A percentile compares a stretch with the other conserved stretches of the same genome.
Evolutionary conservation across 2,329 filamentous ascomycete genomes (phyloP).

Genomic region (Chrysoporthe austroafricana): DNA sequence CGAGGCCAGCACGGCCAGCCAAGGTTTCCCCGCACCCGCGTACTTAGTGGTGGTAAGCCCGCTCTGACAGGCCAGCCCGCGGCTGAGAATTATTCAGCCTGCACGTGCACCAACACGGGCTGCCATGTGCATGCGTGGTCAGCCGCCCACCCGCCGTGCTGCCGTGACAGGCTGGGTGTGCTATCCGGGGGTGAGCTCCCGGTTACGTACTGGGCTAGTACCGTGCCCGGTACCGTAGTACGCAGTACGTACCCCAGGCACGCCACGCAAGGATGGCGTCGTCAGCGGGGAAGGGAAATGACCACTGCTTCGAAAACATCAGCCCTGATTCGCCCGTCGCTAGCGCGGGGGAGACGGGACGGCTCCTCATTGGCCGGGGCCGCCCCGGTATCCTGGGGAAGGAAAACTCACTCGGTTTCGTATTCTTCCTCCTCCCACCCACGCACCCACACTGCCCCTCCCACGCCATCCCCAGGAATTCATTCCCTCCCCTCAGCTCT

Average conservation of each 20-base stretch:
- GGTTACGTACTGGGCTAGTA: too few relatives aligned
- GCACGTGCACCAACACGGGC: neutral
- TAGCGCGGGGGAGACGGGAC: constrained; percentile 20
- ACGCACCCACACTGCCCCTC: neutral
- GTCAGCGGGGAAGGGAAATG: neutral
- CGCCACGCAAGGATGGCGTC: neutral
- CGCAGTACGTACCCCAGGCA: neutral
- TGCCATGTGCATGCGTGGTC: too few relatives aligned
- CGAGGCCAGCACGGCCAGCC: neutral
- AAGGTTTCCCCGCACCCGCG: constrained; percentile 2
- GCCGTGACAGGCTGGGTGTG: neutral
- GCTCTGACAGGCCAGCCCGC: neutral
- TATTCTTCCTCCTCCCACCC: neutral
- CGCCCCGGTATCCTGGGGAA: neutral
- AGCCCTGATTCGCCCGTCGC: constrained; percentile 22
- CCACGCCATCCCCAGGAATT: constrained; percentile 19
- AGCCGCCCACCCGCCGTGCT: too few relatives aligned
- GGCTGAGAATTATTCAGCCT: neutral
- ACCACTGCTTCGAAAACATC: constrained; percentile 13
- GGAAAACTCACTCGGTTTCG: constrained; percentile 14
- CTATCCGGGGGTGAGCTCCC: neutral
- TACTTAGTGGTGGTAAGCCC: neutral
- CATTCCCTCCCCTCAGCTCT: neutral
- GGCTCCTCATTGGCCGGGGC: constrained; percentile 10
- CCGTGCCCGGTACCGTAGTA: neutral